Evolutionary conservation across 306 rosid species (phyloP).

Genomic region (Delonix regia): DNA sequence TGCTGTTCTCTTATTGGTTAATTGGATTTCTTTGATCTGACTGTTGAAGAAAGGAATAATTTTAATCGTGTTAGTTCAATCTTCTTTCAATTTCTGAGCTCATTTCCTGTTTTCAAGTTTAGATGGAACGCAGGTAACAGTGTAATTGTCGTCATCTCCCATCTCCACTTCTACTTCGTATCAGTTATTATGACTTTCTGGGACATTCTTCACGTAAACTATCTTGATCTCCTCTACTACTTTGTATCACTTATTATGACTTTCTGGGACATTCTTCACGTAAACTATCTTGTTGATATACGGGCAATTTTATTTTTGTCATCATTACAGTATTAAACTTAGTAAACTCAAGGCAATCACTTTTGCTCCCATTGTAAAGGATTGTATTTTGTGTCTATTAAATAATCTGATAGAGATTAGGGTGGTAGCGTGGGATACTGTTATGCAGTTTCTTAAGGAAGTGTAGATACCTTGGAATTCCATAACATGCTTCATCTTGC

Average conservation of each 20-base stretch:
- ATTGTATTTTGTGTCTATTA: not conserved
- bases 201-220: not conserved
- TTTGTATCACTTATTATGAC: not conserved
- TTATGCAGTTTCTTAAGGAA: conserved; percentile 24
- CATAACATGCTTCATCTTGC: not conserved
- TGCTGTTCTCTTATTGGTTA: not conserved
- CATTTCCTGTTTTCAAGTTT: not conserved
- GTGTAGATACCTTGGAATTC: not conserved
- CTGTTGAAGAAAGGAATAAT: conserved; percentile 10
- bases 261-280: not conserved
- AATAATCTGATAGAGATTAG: not conserved
- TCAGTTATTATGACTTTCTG: not conserved
- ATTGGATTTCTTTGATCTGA: conserved; percentile 26
- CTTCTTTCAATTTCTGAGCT: not conserved
- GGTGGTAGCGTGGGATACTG: conserved; percentile 7
- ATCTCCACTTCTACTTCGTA: not conserved
- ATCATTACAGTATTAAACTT: not conserved
- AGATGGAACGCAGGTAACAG: not conserved
- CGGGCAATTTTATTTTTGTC: not conserved
- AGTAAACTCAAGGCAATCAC: not conserved
- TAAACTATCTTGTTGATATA: conserved; percentile 2
- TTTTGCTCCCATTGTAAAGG: not conserved
- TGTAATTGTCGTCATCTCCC: not conserved
- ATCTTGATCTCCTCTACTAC: too few relatives aligned
- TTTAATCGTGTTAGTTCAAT: not conserved